Evolutionary conservation across 2,329 filamentous ascomycete genomes (phyloP).

Genomic region (Aspergillus phoenicis): DNA sequence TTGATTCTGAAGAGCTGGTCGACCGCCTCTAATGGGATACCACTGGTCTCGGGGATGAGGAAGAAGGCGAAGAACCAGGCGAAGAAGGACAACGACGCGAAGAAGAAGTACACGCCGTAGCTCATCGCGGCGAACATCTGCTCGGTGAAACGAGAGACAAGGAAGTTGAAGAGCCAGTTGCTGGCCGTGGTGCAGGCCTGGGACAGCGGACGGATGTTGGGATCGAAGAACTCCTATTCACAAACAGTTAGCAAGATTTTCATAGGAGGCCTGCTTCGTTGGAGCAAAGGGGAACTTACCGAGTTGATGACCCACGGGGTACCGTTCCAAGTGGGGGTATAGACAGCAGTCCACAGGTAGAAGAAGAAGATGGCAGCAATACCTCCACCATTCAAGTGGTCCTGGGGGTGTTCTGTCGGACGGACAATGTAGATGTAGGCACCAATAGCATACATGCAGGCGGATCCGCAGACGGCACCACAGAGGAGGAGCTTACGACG

Average conservation of each 20-base stretch:
- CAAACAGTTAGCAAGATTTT: constrained; percentile 13
- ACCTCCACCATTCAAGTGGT: constrained; percentile 30
- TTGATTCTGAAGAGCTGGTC: constrained; percentile 60
- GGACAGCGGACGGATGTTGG: constrained; percentile 68
- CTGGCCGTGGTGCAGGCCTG: constrained; percentile 64
- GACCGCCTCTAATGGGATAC: constrained; percentile 66
- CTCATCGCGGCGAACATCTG: constrained; percentile 47
- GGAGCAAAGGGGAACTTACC: constrained; percentile 17
- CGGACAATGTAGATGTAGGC: constrained; percentile 38
- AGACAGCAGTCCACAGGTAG: constrained; percentile 73
- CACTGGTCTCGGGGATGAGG: constrained; percentile 67
- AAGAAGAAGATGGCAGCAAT: constrained; percentile 63
- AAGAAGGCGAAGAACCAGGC: constrained; percentile 64
- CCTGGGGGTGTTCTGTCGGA: constrained; percentile 30
- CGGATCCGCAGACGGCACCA: constrained; percentile 61
- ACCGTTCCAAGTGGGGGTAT: constrained; percentile 72
- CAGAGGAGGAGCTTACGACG: constrained; percentile 65
- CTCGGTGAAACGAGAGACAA: constrained; percentile 40
- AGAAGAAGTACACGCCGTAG: constrained; percentile 72
- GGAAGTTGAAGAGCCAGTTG: constrained; percentile 43
- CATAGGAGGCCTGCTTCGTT: neutral
- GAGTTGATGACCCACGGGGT: constrained; percentile 75
- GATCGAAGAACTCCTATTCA: constrained; percentile 66
- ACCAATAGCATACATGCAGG: constrained; percentile 39
- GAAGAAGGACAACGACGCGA: constrained; percentile 63